Evolutionary conservation across 2,329 filamentous ascomycete genomes (phyloP).

Genomic region (Penicillium sp.): DNA sequence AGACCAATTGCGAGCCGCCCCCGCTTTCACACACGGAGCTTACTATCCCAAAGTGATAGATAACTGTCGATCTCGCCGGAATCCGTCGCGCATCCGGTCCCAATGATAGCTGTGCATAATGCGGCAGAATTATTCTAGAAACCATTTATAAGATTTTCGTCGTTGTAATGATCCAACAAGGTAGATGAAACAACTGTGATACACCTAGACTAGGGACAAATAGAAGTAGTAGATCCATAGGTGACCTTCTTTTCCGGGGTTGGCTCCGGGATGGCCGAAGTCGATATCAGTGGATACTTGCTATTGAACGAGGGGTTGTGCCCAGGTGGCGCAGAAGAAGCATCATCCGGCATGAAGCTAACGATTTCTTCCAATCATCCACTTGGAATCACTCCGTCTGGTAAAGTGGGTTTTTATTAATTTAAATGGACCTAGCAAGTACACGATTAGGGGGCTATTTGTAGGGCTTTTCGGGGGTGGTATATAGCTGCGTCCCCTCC

Average conservation of each 20-base stretch:
- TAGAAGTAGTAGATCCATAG: constrained; percentile 1
- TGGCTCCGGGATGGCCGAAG: constrained; percentile 3
- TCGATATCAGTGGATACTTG: constrained; percentile 11
- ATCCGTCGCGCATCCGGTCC: constrained; percentile 4
- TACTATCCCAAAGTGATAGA: not conserved
- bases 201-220: not conserved
- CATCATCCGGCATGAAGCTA: constrained; percentile 2
- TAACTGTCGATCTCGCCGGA: constrained; percentile 5
- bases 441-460: not conserved
- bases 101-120: not conserved
- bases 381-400: not conserved
- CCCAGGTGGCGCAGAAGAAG: constrained; percentile 8
- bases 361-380: not conserved
- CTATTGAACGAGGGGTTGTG: not conserved
- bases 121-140: not conserved
- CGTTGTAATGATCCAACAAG: not conserved
- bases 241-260: constrained; percentile 5
- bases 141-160: not conserved
- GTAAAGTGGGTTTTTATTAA: not conserved
- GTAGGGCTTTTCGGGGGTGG: not conserved
- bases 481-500: not conserved
- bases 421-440: not conserved
- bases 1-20: not conserved
- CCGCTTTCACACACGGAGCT: not conserved
- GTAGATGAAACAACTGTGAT: not conserved